Conservation (phyloP, 495 filamentous ascomycete genomes). For the Elasticomyces elasticus region DNA sequence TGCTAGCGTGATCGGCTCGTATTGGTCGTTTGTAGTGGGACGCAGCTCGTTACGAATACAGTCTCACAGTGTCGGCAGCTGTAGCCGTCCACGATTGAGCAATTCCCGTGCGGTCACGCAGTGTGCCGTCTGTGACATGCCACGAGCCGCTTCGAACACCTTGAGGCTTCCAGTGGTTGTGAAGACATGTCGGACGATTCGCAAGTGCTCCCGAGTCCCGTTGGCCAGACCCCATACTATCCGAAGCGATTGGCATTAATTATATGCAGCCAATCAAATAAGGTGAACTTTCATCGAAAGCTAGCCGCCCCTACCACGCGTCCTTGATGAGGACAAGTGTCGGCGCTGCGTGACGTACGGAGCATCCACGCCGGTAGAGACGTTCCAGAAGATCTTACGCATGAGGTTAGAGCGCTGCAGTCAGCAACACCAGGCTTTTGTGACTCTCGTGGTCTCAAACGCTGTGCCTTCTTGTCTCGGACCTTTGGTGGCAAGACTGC, state of each 20-base stretch:
- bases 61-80: not conserved
- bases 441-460: not conserved
- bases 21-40: not conserved
- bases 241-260: not conserved
- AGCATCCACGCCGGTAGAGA: not conserved
- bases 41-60: not conserved
- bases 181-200: not conserved
- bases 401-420: not conserved
- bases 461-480: not conserved
- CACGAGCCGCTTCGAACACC: not conserved
- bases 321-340: not conserved
- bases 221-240: not conserved
- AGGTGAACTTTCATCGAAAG: not conserved
- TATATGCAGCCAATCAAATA: not conserved
- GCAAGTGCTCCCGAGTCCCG: not conserved
- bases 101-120: not conserved
- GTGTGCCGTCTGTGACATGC: not conserved
- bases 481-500: not conserved
- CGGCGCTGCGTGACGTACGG: not conserved
- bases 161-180: not conserved
- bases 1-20: not conserved
- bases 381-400: not conserved
- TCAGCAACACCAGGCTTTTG: not conserved
- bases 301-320: not conserved
- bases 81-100: not conserved